phyloP scores from a whole-genome alignment of 768 basidiomycete species.

The Podaxis rugospora region DNA sequence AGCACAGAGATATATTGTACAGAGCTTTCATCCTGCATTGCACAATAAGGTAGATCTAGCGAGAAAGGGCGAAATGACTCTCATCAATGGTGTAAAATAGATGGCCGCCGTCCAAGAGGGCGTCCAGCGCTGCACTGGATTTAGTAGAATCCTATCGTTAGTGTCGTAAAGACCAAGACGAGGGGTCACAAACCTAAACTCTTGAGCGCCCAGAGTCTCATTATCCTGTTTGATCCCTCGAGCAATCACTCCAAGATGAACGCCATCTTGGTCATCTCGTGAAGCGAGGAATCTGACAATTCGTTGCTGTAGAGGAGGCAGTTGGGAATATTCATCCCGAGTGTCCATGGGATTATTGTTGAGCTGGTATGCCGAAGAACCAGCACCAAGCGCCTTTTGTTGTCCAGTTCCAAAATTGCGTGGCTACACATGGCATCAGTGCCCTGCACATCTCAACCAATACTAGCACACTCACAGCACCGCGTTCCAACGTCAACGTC shows the following conservation, averaged over 20 bases:
- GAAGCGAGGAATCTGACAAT: slow-evolving; percentile 61
- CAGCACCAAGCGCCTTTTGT: slow-evolving; percentile 13
- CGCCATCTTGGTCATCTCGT: slow-evolving; percentile 57
- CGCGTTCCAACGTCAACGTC: slow-evolving; percentile 60
- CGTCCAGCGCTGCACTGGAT: slow-evolving; percentile 65
- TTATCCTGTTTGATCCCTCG: slow-evolving; percentile 44
- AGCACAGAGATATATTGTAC: slow-evolving; percentile 3
- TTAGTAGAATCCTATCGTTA: background rate
- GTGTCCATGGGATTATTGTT: slow-evolving; percentile 19
- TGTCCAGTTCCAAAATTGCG: slow-evolving; percentile 24
- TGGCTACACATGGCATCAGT: slow-evolving; percentile 22
- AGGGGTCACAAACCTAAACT: slow-evolving; percentile 50
- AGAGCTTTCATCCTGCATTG: slow-evolving; percentile 1
- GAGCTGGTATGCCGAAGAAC: slow-evolving; percentile 39
- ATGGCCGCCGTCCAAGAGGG: slow-evolving; percentile 73
- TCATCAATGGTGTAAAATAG: slow-evolving; percentile 82
- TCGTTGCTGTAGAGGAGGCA: slow-evolving; percentile 54
- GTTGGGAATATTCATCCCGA: slow-evolving; percentile 46
- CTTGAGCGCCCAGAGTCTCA: slow-evolving; percentile 38
- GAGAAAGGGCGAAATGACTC: slow-evolving; percentile 65
- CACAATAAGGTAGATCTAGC: slow-evolving; percentile 15
- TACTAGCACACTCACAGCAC: slow-evolving; percentile 42
- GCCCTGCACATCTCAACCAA: background rate
- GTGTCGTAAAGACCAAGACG: background rate
- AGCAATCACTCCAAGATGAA: slow-evolving; percentile 71